Evolutionary conservation across 1,139 yeast species (phyloP).

Genomic region (Blastobotrys buckinghamii): DNA sequence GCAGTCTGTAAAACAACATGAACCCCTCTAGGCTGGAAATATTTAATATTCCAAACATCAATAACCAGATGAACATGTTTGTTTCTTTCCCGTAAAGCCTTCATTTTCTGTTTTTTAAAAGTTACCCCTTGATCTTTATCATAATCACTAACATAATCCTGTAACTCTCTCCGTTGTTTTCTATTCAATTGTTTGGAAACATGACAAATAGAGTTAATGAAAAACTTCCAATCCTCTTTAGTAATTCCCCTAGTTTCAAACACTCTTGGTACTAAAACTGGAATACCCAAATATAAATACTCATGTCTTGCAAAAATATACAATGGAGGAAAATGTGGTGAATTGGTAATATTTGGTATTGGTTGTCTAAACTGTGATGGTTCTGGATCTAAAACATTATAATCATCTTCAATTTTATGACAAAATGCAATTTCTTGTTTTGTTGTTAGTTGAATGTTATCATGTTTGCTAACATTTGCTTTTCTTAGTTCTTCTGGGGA

Average conservation of each 20-base stretch:
- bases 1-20: constrained; percentile 10
- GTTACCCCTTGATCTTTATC: constrained; percentile 1
- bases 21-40: constrained; percentile 9
- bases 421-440: background rate
- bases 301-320: constrained; percentile 7
- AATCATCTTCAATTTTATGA: background rate
- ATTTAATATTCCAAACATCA: constrained; percentile 10
- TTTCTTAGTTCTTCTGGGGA: background rate
- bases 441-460: background rate
- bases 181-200: background rate
- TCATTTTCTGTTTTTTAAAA: background rate
- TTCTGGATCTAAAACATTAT: constrained; percentile 4
- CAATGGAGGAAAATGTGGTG: constrained; percentile 4
- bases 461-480: too few relatives aligned
- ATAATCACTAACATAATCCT: background rate
- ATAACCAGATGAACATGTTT: constrained; percentile 2
- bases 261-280: constrained; percentile 4
- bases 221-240: constrained; percentile 9
- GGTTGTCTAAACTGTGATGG: constrained; percentile 3
- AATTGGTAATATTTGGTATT: background rate
- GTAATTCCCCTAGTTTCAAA: background rate
- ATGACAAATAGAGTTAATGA: constrained; percentile 10
- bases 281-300: constrained; percentile 7
- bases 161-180: background rate
- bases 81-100: background rate